A percentile compares a stretch with the other conserved stretches of the same genome.
Evolutionary conservation across 2,329 filamentous ascomycete species (phyloP).

Genomic region (Pezicula neosporulosa): DNA sequence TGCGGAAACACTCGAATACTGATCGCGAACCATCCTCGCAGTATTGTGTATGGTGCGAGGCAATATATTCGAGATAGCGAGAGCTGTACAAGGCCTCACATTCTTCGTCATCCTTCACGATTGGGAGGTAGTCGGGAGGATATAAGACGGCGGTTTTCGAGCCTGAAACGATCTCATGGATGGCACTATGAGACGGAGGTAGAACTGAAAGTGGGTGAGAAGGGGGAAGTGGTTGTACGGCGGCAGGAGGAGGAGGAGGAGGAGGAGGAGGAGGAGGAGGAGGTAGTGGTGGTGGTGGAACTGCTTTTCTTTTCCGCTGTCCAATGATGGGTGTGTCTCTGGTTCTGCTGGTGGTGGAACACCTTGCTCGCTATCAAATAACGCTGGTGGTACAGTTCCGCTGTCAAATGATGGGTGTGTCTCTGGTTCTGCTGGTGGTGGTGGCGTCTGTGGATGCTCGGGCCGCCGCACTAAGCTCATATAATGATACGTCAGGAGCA

Average conservation of each 20-base stretch:
- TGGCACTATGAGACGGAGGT: neutral
- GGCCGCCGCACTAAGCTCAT: no score
- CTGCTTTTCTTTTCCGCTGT: no score
- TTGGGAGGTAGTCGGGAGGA: conserved; percentile 4
- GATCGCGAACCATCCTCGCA: conserved; percentile 7
- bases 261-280: neutral
- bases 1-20: conserved; percentile 9
- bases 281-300: neutral
- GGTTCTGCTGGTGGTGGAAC: no score
- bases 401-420: no score
- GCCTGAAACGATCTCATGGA: neutral
- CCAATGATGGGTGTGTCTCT: no score
- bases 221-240: neutral
- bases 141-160: neutral
- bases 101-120: conserved; percentile 1
- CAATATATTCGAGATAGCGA: conserved; percentile 7
- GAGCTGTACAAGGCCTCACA: conserved; percentile 6
- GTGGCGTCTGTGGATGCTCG: no score
- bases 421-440: no score
- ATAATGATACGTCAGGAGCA: no score
- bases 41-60: conserved; percentile 9
- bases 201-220: no score
- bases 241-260: neutral
- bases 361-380: no score
- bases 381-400: no score